A percentile compares a stretch with the other conserved stretches of the same genome.
phyloP scores from a whole-genome alignment of 148 eudicot species.

The Camellia lanceoleosa region DNA sequence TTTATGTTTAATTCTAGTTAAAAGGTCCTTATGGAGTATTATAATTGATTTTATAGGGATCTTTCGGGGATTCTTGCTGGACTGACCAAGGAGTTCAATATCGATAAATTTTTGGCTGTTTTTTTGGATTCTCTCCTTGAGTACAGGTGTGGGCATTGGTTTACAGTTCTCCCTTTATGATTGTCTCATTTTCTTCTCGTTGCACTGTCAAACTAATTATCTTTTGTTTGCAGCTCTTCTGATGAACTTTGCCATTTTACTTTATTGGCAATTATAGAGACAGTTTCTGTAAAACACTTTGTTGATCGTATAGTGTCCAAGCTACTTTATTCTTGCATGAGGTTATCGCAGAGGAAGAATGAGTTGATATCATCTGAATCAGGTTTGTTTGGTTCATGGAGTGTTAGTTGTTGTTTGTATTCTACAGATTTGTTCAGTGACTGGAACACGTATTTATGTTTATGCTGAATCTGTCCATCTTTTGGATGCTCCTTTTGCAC shows the following conservation, averaged over 20 bases:
- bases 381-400: constrained; percentile 32
- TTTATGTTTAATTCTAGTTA: neutral
- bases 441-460: constrained; percentile 2
- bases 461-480: neutral
- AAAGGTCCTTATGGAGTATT: neutral
- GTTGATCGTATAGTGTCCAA: constrained; percentile 45
- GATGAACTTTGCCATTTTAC: constrained; percentile 48
- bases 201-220: constrained; percentile 4
- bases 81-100: constrained; percentile 65
- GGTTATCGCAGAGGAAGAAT: constrained; percentile 36
- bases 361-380: constrained; percentile 36
- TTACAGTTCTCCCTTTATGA: neutral
- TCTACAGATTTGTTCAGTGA: neutral
- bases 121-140: constrained; percentile 70
- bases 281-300: constrained; percentile 42
- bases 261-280: constrained; percentile 51
- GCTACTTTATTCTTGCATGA: constrained; percentile 56
- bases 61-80: constrained; percentile 56
- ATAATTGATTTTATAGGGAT: constrained; percentile 35
- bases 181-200: constrained; percentile 3
- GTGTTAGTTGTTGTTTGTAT: neutral
- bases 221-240: constrained; percentile 39
- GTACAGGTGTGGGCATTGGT: constrained; percentile 37
- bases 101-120: constrained; percentile 61
- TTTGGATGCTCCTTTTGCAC: neutral